Evolutionary conservation across 2,329 filamentous ascomycete species (phyloP).

Genomic region (Periconia macrospinosa): DNA sequence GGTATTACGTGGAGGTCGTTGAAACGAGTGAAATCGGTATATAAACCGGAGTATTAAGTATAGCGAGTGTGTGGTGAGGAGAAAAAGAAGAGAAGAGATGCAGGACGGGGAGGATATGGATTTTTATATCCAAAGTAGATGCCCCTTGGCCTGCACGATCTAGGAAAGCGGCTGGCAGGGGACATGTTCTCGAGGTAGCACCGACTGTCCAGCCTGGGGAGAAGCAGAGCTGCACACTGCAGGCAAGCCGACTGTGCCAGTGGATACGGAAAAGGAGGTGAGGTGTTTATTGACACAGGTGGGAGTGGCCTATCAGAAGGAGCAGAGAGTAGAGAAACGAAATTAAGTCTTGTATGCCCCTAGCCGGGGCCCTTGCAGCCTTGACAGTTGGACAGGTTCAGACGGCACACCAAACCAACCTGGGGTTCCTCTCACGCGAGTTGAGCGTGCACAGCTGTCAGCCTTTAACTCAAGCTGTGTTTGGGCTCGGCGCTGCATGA

Average conservation of each 20-base stretch:
- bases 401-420: slow-evolving; percentile 16
- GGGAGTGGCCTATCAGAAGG: slow-evolving; percentile 21
- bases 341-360: slow-evolving; percentile 37
- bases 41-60: slow-evolving; percentile 39
- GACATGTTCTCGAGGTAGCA: slow-evolving; percentile 28
- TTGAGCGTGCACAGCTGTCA: slow-evolving; percentile 12
- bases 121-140: slow-evolving; percentile 39
- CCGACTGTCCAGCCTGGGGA: slow-evolving; percentile 27
- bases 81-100: slow-evolving; percentile 10
- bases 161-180: slow-evolving; percentile 19
- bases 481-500: slow-evolving; percentile 9
- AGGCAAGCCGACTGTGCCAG: slow-evolving; percentile 17
- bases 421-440: slow-evolving; percentile 14
- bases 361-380: slow-evolving; percentile 30
- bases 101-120: slow-evolving; percentile 17
- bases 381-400: slow-evolving; percentile 25
- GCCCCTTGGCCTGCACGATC: slow-evolving; percentile 27
- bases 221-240: slow-evolving; percentile 25
- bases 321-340: slow-evolving; percentile 28
- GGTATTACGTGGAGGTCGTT: slow-evolving; percentile 38
- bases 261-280: slow-evolving; percentile 38
- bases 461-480: slow-evolving; percentile 9
- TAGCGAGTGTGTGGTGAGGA: slow-evolving; percentile 43
- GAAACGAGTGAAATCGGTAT: slow-evolving; percentile 47
- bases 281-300: slow-evolving; percentile 36